Base-by-base conservation (phyloP, 768 basidiomycete species). In the Lentinula lateritia region DNA sequence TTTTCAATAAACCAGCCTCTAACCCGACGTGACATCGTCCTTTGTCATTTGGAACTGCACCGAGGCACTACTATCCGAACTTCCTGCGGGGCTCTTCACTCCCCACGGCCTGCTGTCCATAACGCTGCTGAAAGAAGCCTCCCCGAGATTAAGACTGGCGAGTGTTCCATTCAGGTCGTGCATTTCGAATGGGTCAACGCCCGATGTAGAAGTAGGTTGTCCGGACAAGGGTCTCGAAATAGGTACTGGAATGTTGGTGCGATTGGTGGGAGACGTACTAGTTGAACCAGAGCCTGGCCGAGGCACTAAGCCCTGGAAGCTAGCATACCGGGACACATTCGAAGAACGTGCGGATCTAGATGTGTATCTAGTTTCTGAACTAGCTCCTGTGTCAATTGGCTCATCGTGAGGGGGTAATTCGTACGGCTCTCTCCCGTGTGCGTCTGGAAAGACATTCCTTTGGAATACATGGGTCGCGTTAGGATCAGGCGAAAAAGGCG, bases 401-500 rank as follows among this genome's bases (percentile, higher is more conserved):
- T 54, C 53, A 6, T 32, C 55, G 6, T 34, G 18, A n/a, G 38
- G 4, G 15, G 15, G 10, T 2, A 28, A 18, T 36, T 20, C 23
- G 34, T 50, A 42, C 2, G 50, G 28, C 16, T 52, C 59, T 42
- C 59, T 50, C 15, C 59, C 35, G 38, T 52, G 23, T 18, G 15
- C 43, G 16, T 46, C 38, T 13, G 15, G 5, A n/a, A 36, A 5
- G 36, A 36, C 38, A 36, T 36, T 60, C 18, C 5, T 36, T 12
- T 38, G 42, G n/a, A 35, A 4, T 5, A 12, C 69, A 66, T 75
- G 75, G 20, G 77, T 68, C 18, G 43, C 71, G 64, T 83, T 87
- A 8, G 87, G 85, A 66, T 92, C 90, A 8, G 90, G 90, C 1
- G 90, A 92, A 74, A 92, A 92, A 3, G 90, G 90, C 6, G 89